phyloP scores from a whole-genome alignment of 306 rosid genomes.

The Glycine soja region DNA sequence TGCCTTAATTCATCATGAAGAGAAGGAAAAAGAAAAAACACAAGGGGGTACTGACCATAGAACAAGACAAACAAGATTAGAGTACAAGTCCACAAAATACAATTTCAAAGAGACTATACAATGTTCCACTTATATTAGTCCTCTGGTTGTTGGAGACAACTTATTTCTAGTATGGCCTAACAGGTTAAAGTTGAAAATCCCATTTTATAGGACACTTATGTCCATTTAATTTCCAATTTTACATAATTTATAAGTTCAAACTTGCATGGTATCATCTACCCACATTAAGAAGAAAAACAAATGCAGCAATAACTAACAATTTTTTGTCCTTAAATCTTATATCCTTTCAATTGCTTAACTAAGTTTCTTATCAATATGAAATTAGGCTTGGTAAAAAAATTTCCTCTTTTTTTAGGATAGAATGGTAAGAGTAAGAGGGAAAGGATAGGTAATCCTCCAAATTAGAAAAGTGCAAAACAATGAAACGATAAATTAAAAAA shows the following conservation, averaged over 20 bases:
- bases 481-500: background rate
- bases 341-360: background rate
- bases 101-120: background rate
- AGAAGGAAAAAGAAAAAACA: background rate
- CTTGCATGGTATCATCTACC: background rate
- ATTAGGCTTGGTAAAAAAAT: conserved; percentile 3
- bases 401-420: background rate
- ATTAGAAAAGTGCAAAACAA: conserved; percentile 8
- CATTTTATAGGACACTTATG: background rate
- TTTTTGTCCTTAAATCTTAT: background rate
- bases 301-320: background rate
- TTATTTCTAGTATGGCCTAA: background rate
- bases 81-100: background rate
- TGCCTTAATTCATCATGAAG: conserved; percentile 17
- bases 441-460: background rate
- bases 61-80: background rate
- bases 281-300: background rate
- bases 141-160: conserved; percentile 6
- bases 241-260: background rate
- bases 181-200: background rate
- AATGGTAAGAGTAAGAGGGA: background rate
- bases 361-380: background rate
- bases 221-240: background rate
- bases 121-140: background rate
- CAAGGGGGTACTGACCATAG: background rate